Conservation (phyloP, 2,329 filamentous ascomycete genomes). For the Arachnopeziza araneosa region DNA sequence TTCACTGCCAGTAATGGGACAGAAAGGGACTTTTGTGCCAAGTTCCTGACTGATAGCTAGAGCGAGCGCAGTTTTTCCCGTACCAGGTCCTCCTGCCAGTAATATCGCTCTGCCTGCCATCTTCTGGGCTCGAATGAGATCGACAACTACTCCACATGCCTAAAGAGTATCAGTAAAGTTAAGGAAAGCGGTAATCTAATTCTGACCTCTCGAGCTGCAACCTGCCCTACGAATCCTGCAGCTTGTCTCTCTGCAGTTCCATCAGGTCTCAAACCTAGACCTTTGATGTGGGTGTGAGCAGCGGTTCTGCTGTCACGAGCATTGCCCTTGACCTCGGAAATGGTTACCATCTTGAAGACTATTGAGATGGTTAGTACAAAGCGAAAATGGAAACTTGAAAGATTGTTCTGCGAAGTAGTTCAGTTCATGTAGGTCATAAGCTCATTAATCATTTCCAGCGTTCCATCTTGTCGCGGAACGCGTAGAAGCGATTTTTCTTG, state of each 20-base stretch:
- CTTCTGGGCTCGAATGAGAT: slow-evolving; percentile 92
- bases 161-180: slow-evolving; percentile 30
- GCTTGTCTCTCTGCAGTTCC: slow-evolving; percentile 76
- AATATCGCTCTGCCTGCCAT: slow-evolving; percentile 95
- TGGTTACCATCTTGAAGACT: slow-evolving; percentile 64
- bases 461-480: background rate
- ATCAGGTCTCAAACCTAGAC: slow-evolving; percentile 79
- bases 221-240: slow-evolving; percentile 86
- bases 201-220: slow-evolving; percentile 76
- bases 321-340: slow-evolving; percentile 92
- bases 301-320: slow-evolving; percentile 94
- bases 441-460: background rate
- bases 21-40: slow-evolving; percentile 97
- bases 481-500: no score
- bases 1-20: slow-evolving; percentile 95
- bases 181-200: background rate
- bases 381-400: background rate
- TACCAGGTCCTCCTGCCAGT: slow-evolving; percentile 89
- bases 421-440: background rate
- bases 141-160: slow-evolving; percentile 94
- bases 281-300: slow-evolving; percentile 96
- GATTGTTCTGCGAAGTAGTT: background rate
- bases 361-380: slow-evolving; percentile 1
- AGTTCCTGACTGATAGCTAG: slow-evolving; percentile 95
- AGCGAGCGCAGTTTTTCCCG: slow-evolving; percentile 94